Evolutionary conservation across 805 yeast species (phyloP), one percentile per base, ranked within the genome.

Genomic region (Grigorovia humatica): DNA sequence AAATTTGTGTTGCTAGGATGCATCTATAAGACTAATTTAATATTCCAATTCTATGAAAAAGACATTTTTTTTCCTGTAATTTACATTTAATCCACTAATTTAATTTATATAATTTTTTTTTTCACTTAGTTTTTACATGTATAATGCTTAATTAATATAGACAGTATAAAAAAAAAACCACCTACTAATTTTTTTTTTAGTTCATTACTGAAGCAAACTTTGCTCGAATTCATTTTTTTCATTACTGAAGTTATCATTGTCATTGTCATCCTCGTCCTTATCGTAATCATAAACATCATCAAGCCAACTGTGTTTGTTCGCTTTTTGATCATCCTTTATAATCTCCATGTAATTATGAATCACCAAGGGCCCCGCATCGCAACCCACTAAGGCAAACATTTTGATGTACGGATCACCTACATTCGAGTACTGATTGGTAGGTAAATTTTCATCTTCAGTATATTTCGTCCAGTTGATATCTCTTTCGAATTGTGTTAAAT

Each of bases 281-380:
- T 20, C 38, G 12, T 15, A 44, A 29, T 20, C 9, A 52, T 48
- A 48, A 48, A 27, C 29, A n/a, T 46, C 12, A 7, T 32, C 41
- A 35, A 43, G 12, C 30, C 19, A n/a, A 32, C 12, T 43, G 20
- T 38, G n/a, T 41, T 38, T 38, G 9, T 38, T 38, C 17, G 5
- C 9, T 2, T 38, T n/a, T 2, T n/a, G 12, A 38, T 38, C 9
- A 38, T 38, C 42, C 38, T 46, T 15, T 20, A 46, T 30, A 9
- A 46, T 13, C 49, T 69, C 73, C 17, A 69, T 62, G 47, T 70
- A 72, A 23, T 72, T 63, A 49, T 70, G 73, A 46, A 77, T 67
- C 2, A 73, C 62, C 17, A 75, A 48, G 0, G 75, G 73, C 0
- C 74, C 75, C 17, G 68, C 57, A 51, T 71, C 73, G 32, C 74